phyloP scores from a whole-genome alignment of 2,329 filamentous ascomycete species.

The Penicillium sclerotigenum region DNA sequence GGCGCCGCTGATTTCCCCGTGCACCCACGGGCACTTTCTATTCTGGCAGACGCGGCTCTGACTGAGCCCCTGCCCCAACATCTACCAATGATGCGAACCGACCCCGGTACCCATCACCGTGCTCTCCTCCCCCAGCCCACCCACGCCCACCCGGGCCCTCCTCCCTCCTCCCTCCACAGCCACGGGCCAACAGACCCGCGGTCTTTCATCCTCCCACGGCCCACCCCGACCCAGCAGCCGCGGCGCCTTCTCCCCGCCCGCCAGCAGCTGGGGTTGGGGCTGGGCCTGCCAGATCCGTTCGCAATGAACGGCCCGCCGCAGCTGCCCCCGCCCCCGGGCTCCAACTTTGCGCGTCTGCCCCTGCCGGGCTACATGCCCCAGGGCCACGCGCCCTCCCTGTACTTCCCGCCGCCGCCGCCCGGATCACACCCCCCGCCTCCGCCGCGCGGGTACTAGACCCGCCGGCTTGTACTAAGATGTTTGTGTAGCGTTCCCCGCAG shows the following conservation, averaged over 20 bases:
- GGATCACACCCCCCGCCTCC: slow-evolving; percentile 10
- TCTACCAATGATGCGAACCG: slow-evolving; percentile 44
- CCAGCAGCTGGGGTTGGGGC: slow-evolving; percentile 33
- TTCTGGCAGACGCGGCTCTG: slow-evolving; percentile 36
- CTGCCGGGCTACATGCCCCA: slow-evolving; percentile 27
- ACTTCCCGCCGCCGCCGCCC: slow-evolving; percentile 15
- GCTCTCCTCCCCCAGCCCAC: slow-evolving; percentile 32
- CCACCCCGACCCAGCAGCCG: slow-evolving; percentile 31
- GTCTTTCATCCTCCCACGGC: slow-evolving; percentile 25
- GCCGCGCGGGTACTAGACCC: slow-evolving; percentile 15
- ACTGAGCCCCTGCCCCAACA: slow-evolving; percentile 10
- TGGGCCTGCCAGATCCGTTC: slow-evolving; percentile 38
- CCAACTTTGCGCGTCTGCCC: slow-evolving; percentile 36
- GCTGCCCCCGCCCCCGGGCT: slow-evolving; percentile 41
- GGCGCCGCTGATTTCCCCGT: slow-evolving; percentile 9
- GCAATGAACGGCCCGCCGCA: slow-evolving; percentile 37
- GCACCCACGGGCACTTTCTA: slow-evolving; percentile 30
- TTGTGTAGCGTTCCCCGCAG: slow-evolving; percentile 6
- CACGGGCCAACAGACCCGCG: slow-evolving; percentile 31
- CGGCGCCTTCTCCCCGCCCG: slow-evolving; percentile 39
- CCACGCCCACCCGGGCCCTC: slow-evolving; percentile 10
- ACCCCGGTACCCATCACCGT: slow-evolving; percentile 42
- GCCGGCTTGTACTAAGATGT: background rate
- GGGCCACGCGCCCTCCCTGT: slow-evolving; percentile 11
- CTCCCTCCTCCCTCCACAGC: slow-evolving; percentile 21